phyloP scores from a whole-genome alignment of 2,329 filamentous ascomycete species.

The Rutstroemia sp. region DNA sequence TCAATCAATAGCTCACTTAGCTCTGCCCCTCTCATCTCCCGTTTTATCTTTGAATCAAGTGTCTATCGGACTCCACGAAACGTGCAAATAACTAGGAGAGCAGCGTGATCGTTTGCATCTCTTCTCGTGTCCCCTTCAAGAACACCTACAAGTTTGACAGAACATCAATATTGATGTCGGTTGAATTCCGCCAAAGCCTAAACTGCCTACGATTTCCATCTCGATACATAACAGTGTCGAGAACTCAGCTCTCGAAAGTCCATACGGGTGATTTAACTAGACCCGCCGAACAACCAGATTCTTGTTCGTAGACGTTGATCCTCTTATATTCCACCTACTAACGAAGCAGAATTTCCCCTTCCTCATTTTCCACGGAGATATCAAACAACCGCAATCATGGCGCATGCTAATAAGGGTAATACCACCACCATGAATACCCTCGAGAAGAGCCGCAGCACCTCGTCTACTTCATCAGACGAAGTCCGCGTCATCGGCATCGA shows the following conservation, averaged over 20 bases:
- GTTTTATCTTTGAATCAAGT: no score
- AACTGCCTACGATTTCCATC: constrained; percentile 46
- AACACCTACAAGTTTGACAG: constrained; percentile 3
- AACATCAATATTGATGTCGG: constrained; percentile 45
- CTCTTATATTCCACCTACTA: constrained; percentile 10
- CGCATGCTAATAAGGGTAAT: constrained; percentile 32
- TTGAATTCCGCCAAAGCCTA: constrained; percentile 47
- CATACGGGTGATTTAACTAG: constrained; percentile 43
- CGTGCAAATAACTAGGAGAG: not conserved
- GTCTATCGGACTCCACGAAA: no score
- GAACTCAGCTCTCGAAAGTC: constrained; percentile 46
- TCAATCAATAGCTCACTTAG: not conserved
- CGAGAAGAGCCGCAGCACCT: constrained; percentile 28
- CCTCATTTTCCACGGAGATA: not conserved
- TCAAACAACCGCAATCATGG: constrained; percentile 24
- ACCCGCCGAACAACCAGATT: constrained; percentile 27
- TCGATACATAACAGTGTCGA: constrained; percentile 48
- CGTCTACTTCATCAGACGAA: constrained; percentile 35
- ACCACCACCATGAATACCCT: constrained; percentile 14
- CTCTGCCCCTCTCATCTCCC: not conserved
- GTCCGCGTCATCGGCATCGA: constrained; percentile 57
- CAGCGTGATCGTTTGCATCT: not conserved
- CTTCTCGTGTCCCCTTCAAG: not conserved
- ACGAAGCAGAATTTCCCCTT: not conserved
- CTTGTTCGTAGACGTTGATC: constrained; percentile 15